Evolutionary conservation across 2,329 filamentous ascomycete species (phyloP), one percentile per base, ranked within the genome.

Genomic region (Colletotrichum salicis): DNA sequence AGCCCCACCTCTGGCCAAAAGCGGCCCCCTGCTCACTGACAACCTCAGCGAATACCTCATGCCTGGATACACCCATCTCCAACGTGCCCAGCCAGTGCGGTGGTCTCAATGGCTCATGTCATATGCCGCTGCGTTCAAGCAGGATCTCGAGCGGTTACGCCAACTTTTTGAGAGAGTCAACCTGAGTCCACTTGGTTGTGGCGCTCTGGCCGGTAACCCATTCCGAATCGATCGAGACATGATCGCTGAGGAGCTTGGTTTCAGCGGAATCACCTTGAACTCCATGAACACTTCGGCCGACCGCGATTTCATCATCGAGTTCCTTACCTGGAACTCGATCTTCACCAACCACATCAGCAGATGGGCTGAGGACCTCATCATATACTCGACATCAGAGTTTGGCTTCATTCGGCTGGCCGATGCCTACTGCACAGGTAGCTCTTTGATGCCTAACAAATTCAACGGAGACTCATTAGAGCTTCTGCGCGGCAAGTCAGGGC

Each of bases 1-100:
- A 72, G 51, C 74, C 29, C 68, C 52, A 12, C 69, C 15, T 74
- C 74, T 48, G 65, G 27, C 27, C 27, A 29, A 29, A 29, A 63
- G 31, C 59, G 24, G 37, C 59, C 61, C 72, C 73, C 35, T 70
- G n/a, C 73, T 77, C 41, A 76, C 29, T 74, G 54, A 75, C 70
- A 76, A 48, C 72, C 67, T 22, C 33, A 52, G 76, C 74, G 91
- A 93, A 76, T 86, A 90, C 74, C 81, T 97, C 77, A 96, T 97
- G 93, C 94, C 94, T 1, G 93, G 93, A 3, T 97, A 97, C 83
- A 97, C 94, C 15, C 94, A 97, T 82, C 84, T 96, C 45, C 94
- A 97, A 83, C 91, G 93, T 64, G 94, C 94, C 1, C 84, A 93
- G 82, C 94, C 94, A 1, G 90, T 97, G 76, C 87, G 93, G 73